Conservation (phyloP, 2,329 filamentous ascomycete genomes). For the Hysterium pulicare region DNA sequence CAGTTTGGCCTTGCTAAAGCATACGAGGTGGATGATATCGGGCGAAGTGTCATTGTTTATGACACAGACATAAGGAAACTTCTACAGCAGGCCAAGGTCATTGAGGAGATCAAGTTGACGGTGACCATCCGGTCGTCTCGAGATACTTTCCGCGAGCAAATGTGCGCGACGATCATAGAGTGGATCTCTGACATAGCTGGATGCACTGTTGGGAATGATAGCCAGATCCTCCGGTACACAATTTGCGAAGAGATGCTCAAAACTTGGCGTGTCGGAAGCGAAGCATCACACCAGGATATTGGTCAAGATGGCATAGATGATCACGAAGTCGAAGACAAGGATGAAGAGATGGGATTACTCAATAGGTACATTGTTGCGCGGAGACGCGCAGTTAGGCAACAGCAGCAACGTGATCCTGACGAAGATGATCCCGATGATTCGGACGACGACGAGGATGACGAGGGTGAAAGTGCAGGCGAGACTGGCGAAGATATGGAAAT, state of each 20-base stretch:
- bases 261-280: conserved; percentile 82
- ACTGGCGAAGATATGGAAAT: conserved; percentile 47
- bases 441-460: conserved; percentile 47
- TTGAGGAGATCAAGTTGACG: conserved; percentile 94
- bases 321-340: conserved; percentile 63
- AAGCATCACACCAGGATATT: conserved; percentile 73
- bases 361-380: conserved; percentile 24
- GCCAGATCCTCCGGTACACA: conserved; percentile 71
- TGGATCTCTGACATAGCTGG: conserved; percentile 93
- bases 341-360: conserved; percentile 34
- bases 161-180: conserved; percentile 96
- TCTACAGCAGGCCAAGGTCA: conserved; percentile 73
- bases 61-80: conserved; percentile 68
- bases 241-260: conserved; percentile 91
- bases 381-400: conserved; percentile 24
- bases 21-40: conserved; percentile 84
- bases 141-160: conserved; percentile 95
- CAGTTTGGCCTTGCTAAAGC: conserved; percentile 71
- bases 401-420: conserved; percentile 38
- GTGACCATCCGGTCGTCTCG: conserved; percentile 90
- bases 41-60: conserved; percentile 80
- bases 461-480: conserved; percentile 33
- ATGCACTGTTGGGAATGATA: conserved; percentile 78
- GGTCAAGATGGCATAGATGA: conserved; percentile 79
- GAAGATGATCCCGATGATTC: conserved; percentile 46